Base-by-base conservation (phyloP, 257 asterid genomes). In the Solanum lignicaule region DNA sequence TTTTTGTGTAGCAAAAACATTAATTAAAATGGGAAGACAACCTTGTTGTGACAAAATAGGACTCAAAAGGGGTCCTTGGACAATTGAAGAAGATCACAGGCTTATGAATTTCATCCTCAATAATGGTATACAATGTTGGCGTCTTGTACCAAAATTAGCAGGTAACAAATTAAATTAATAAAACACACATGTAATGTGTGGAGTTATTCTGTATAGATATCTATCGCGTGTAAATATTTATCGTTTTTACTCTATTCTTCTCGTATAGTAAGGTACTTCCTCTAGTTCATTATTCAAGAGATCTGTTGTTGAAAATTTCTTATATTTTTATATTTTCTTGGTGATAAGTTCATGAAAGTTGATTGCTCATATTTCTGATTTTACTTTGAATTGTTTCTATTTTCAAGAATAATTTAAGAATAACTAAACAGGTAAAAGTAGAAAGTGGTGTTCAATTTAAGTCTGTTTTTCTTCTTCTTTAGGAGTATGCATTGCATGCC, bases 111-210 rank as follows among this genome's bases (percentile, higher is more conserved):
- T 94, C 94, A 95, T 96, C 89, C 96, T 95, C 93, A 93, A 91
- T 88, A 95, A 95, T 88, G 99, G 99, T 5, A 95, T 95, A 66
- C 95, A 95, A 87, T 95, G 98, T 16, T 96, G 99, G 98, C 92
- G 98, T 13, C 91, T 95, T 21, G 96, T 96, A 48, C 98, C 99
- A 2, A 93, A 96, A 87, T 92, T 93, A 9, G 97, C 98, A 88
- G 99, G 98, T 93, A 27, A 8, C 6, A 29, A 32, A 32, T 32
- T 86, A 27, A 86, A 86, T 32, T 21, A 69, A 74, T 14, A 29
- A 29, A 68, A 29, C 31, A n/a, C 32, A 65, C 31, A 29, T 1
- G 46, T 35, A 9, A 9, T 73, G 27, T 33, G 5, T 73, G 11
- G 33, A 73, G 36, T 73, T 12, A 36, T 23, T 9, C 11, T 5